Evolutionary conservation across 2,329 filamentous ascomycete species (phyloP).

Genomic region (Botryotinia globosa): DNA sequence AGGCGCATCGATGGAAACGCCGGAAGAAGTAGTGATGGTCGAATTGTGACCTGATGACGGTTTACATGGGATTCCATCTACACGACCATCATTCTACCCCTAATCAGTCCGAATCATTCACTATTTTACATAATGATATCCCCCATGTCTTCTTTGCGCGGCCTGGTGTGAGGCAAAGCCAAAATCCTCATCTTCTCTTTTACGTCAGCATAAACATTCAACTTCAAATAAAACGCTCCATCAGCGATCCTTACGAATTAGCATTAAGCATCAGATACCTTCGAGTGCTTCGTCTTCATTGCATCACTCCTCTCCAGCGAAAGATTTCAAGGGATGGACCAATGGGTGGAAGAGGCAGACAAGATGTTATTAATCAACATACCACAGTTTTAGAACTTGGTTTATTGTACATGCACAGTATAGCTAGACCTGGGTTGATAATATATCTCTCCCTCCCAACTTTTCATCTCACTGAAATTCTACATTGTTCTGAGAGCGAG

Average conservation of each 20-base stretch:
- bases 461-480: background rate
- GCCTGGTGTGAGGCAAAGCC: background rate
- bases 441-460: conserved; percentile 13
- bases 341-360: conserved; percentile 4
- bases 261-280: conserved; percentile 18
- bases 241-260: conserved; percentile 2
- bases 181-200: background rate
- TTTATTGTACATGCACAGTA: conserved; percentile 15
- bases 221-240: conserved; percentile 9
- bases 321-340: conserved; percentile 6
- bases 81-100: background rate
- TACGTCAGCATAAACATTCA: conserved; percentile 15
- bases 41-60: conserved; percentile 11
- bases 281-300: conserved; percentile 4
- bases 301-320: conserved; percentile 18
- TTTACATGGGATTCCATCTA: background rate
- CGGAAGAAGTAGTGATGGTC: conserved; percentile 15
- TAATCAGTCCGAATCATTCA: background rate
- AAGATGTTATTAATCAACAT: conserved; percentile 11
- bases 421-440: conserved; percentile 16
- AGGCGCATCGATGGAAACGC: conserved; percentile 7
- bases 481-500: background rate
- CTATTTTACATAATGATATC: conserved; percentile 3
- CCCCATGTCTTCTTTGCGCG: background rate
- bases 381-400: background rate